Percentiles rank a stretch among this genome's conserved stretches.
phyloP scores from a whole-genome alignment of 2,329 filamentous ascomycete genomes.

The Didymella pinodella region DNA sequence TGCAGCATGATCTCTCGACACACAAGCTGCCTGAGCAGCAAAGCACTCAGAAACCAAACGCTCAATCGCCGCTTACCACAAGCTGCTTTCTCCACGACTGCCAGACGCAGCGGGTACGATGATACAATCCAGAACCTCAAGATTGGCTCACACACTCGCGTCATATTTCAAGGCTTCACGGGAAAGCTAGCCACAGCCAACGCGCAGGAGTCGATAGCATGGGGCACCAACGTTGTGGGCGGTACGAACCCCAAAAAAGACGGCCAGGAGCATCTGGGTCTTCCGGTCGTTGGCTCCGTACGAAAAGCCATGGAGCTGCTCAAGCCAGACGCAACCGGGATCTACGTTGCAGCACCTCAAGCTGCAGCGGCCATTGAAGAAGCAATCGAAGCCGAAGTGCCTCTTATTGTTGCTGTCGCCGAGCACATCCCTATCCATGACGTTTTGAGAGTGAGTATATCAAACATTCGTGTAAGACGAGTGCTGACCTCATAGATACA shows the following conservation, averaged over 20 bases:
- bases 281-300: slow-evolving; percentile 75
- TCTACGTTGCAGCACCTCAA: slow-evolving; percentile 80
- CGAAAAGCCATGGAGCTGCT: slow-evolving; percentile 72
- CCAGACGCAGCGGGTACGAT: slow-evolving; percentile 57
- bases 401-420: slow-evolving; percentile 78
- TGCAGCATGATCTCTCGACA: slow-evolving; percentile 21
- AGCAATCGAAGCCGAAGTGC: slow-evolving; percentile 79
- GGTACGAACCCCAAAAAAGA: slow-evolving; percentile 69
- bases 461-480: neutral
- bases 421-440: slow-evolving; percentile 83
- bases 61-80: slow-evolving; percentile 16
- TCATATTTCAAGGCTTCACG: slow-evolving; percentile 77
- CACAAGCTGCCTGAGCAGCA: slow-evolving; percentile 22
- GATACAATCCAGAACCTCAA: slow-evolving; percentile 72
- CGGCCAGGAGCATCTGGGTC: slow-evolving; percentile 68
- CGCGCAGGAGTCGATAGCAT: slow-evolving; percentile 76
- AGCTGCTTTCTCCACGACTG: slow-evolving; percentile 41
- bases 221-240: slow-evolving; percentile 82
- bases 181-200: slow-evolving; percentile 76
- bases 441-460: slow-evolving; percentile 68
- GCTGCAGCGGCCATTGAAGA: slow-evolving; percentile 78
- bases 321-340: slow-evolving; percentile 78
- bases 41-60: slow-evolving; percentile 5
- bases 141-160: slow-evolving; percentile 70
- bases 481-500: slow-evolving; percentile 62